These are phyloP conservation scores for Tubosaeta sp. DNA, from an alignment of 768 basidiomycete species.

Conservation along the genomic window DNA sequence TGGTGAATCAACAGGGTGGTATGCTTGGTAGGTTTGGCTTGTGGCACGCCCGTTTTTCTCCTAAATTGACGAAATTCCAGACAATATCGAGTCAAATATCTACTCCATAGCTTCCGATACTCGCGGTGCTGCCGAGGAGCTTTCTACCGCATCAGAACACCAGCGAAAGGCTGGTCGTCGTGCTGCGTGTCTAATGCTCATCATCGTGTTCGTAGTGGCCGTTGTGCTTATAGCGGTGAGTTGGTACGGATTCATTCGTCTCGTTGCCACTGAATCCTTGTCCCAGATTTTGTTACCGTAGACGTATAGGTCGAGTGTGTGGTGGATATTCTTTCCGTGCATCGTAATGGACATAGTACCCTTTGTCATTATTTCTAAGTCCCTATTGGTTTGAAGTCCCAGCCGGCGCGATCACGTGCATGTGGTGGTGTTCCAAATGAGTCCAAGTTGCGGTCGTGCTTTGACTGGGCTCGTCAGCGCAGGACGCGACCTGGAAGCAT, in stretches of 20 bases:
- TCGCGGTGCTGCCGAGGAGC: slow-evolving; percentile 76
- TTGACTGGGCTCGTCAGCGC: slow-evolving; percentile 31
- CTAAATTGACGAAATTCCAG: slow-evolving; percentile 37
- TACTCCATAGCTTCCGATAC: slow-evolving; percentile 83
- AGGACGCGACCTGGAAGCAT: slow-evolving; percentile 31
- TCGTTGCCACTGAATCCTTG: slow-evolving; percentile 1
- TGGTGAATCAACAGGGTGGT: slow-evolving; percentile 90
- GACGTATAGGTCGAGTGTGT: background rate
- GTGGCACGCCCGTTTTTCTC: background rate
- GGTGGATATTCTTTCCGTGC: slow-evolving; percentile 1
- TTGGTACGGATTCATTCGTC: slow-evolving; percentile 12
- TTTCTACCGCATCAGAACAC: slow-evolving; percentile 86
- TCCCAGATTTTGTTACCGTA: slow-evolving; percentile 26
- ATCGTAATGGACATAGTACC: slow-evolving; percentile 13
- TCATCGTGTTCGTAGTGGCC: slow-evolving; percentile 81
- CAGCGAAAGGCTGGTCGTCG: slow-evolving; percentile 91
- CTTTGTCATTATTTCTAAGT: slow-evolving; percentile 27
- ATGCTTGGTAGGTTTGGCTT: slow-evolving; percentile 72
- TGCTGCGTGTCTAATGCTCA: slow-evolving; percentile 84
- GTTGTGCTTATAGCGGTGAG: slow-evolving; percentile 90
- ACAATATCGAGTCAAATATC: slow-evolving; percentile 94
- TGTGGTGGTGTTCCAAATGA: slow-evolving; percentile 27
- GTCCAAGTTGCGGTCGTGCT: slow-evolving; percentile 20
- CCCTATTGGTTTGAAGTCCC: slow-evolving; percentile 2
- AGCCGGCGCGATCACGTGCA: slow-evolving; percentile 22